Percentiles rank a stretch among this genome's conserved stretches.
Conservation (phyloP, 2,329 filamentous ascomycete species). For the Paradendryphiella salina region DNA sequence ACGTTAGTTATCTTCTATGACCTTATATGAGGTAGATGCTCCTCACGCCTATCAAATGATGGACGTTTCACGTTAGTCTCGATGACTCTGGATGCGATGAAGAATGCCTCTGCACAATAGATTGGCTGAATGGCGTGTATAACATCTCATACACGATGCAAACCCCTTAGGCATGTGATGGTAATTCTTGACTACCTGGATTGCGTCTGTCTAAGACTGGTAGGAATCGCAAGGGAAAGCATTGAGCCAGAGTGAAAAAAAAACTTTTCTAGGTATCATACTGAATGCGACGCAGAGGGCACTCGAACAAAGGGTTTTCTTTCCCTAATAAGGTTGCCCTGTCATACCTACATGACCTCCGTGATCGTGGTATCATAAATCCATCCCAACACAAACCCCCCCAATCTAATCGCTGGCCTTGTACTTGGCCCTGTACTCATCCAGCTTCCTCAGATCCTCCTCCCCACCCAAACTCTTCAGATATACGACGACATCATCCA, state of each 20-base stretch:
- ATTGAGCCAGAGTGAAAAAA: background rate
- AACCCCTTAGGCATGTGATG: background rate
- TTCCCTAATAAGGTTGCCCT: background rate
- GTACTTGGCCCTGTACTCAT: constrained; percentile 49
- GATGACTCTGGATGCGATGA: background rate
- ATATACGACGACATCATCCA: constrained; percentile 71
- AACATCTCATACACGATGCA: background rate
- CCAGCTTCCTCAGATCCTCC: constrained; percentile 50
- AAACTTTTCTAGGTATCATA: background rate
- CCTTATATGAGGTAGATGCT: background rate
- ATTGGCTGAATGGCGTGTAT: background rate
- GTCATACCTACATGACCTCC: background rate
- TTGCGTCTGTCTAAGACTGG: background rate
- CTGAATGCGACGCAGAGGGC: background rate
- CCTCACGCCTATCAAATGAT: constrained; percentile 5
- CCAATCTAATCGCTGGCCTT: constrained; percentile 42
- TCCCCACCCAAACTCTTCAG: constrained; percentile 50
- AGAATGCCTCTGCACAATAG: background rate
- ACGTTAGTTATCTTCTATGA: constrained; percentile 8
- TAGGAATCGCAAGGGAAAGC: background rate
- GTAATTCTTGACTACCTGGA: too few relatives aligned
- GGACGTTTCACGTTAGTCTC: constrained; percentile 1
- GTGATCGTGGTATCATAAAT: constrained; percentile 1
- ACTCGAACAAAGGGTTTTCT: background rate
- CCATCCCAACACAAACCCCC: background rate